phyloP scores from a whole-genome alignment of 805 yeast genomes.

The Jamesozyma jinghongensis region DNA sequence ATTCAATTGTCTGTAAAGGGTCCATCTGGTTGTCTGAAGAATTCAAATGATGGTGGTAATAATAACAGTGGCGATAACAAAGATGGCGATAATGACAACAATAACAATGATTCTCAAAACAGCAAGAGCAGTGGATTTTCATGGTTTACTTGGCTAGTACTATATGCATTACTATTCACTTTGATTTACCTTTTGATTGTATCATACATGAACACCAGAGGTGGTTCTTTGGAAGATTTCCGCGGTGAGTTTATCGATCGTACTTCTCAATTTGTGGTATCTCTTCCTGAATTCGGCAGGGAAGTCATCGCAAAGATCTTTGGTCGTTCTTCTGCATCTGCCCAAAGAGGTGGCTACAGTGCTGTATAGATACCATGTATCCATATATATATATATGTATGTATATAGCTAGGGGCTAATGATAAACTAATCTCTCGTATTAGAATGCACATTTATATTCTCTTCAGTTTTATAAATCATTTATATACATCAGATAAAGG shows the following conservation, averaged over 20 bases:
- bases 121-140: constrained; percentile 29
- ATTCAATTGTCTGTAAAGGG: constrained; percentile 30
- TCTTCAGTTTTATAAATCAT: too few relatives aligned
- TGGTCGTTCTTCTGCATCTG: constrained; percentile 37
- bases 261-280: constrained; percentile 44
- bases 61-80: constrained; percentile 16
- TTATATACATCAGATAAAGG: too few relatives aligned
- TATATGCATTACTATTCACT: constrained; percentile 60
- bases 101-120: constrained; percentile 19
- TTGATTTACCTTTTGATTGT: constrained; percentile 60
- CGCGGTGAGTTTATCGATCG: constrained; percentile 70
- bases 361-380: constrained; percentile 49
- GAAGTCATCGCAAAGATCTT: constrained; percentile 62
- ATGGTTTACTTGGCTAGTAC: constrained; percentile 68
- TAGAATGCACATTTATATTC: too few relatives aligned
- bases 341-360: constrained; percentile 76
- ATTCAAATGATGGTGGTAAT: constrained; percentile 16
- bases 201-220: constrained; percentile 64
- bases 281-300: constrained; percentile 54
- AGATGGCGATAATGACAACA: constrained; percentile 22
- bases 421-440: not conserved
- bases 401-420: not conserved
- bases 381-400: not conserved
- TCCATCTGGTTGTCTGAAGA: constrained; percentile 37
- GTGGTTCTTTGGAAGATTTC: constrained; percentile 56